Conservation (phyloP, 176 grass and related monocot species). For the Poa pratensis region DNA sequence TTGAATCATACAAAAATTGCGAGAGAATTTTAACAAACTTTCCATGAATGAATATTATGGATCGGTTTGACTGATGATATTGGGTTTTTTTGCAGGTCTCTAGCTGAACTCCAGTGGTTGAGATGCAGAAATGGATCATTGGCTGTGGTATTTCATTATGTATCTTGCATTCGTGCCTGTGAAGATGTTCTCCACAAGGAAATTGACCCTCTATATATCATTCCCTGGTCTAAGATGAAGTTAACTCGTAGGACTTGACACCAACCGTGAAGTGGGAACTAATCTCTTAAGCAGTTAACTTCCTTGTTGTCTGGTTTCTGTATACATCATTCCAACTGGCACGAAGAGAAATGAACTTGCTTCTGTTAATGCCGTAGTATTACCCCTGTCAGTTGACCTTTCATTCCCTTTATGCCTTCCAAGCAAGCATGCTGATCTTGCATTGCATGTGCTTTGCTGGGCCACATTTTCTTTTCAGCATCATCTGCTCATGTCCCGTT, state of each 20-base stretch:
- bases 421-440: not conserved
- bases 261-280: not conserved
- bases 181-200: not conserved
- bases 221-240: not conserved
- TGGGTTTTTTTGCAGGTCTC: not conserved
- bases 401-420: not conserved
- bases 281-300: not conserved
- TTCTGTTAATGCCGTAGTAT: not conserved
- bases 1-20: not conserved
- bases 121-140: slow-evolving; percentile 14
- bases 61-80: no score
- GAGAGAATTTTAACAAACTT: not conserved
- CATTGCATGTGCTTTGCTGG: not conserved
- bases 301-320: not conserved
- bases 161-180: not conserved
- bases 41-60: not conserved
- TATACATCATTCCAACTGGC: not conserved
- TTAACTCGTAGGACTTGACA: not conserved
- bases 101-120: not conserved
- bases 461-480: not conserved
- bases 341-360: no score
- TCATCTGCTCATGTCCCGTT: not conserved
- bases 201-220: not conserved
- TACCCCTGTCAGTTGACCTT: not conserved
- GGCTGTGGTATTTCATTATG: not conserved